A percentile compares a stretch with the other conserved stretches of the same genome.
Evolutionary conservation across 257 asterid genomes (phyloP).

Genomic region (Gentiana dahurica): DNA sequence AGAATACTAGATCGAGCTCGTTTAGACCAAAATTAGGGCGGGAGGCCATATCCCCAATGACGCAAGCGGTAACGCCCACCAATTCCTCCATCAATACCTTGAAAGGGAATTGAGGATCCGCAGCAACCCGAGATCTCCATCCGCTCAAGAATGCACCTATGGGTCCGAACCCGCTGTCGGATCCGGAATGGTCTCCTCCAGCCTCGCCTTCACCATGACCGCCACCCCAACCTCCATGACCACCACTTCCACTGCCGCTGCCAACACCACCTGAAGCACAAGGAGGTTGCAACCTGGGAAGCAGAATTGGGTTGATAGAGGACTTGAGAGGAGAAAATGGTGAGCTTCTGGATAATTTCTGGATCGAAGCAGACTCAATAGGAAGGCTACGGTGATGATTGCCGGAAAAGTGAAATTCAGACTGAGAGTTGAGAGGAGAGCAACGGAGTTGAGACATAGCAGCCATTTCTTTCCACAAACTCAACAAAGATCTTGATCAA

Average conservation of each 20-base stretch:
- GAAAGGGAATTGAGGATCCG: slow-evolving; percentile 87
- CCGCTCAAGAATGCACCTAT: slow-evolving; percentile 65
- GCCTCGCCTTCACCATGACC: slow-evolving; percentile 28
- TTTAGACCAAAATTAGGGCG: slow-evolving; percentile 92
- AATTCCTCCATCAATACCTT: slow-evolving; percentile 90
- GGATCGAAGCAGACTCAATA: background rate
- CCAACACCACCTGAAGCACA: slow-evolving; percentile 11
- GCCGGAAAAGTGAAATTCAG: background rate
- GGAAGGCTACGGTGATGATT: background rate
- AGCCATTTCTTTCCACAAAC: slow-evolving; percentile 8
- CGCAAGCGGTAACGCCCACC: slow-evolving; percentile 80
- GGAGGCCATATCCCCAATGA: slow-evolving; percentile 86
- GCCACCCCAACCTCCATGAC: slow-evolving; percentile 20
- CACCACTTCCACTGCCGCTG: slow-evolving; percentile 8
- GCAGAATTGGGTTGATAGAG: background rate
- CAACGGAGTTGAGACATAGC: slow-evolving; percentile 25
- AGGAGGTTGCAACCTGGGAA: slow-evolving; percentile 6
- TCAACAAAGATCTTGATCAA: no score
- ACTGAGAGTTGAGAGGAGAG: slow-evolving; percentile 9
- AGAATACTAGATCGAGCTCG: slow-evolving; percentile 87
- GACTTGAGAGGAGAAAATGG: background rate
- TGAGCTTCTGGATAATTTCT: slow-evolving; percentile 1
- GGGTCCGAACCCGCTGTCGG: slow-evolving; percentile 50
- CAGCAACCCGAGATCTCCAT: slow-evolving; percentile 89
- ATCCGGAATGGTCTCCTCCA: slow-evolving; percentile 32